Evolutionary conservation across 2,329 filamentous ascomycete species (phyloP).

Genomic region (Metarhizium album): DNA sequence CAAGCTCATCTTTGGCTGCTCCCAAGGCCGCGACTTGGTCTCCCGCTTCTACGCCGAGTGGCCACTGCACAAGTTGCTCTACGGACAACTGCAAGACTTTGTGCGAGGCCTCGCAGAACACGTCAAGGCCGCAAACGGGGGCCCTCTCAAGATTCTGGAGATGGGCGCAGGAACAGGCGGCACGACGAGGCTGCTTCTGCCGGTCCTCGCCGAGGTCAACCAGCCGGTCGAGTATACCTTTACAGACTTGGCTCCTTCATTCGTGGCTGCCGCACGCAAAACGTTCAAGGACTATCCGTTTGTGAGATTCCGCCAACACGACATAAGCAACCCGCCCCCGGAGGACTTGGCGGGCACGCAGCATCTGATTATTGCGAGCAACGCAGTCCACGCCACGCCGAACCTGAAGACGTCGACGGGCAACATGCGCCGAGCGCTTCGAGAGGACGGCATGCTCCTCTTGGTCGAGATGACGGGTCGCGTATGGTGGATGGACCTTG

Average conservation of each 20-base stretch:
- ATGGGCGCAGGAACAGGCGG: slow-evolving; percentile 18
- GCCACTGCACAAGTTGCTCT: slow-evolving; percentile 22
- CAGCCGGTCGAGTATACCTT: slow-evolving; percentile 27
- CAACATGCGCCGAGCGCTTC: neutral
- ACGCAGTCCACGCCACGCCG: slow-evolving; percentile 25
- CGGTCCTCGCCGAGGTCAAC: slow-evolving; percentile 18
- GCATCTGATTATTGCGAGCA: slow-evolving; percentile 23
- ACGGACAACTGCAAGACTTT: slow-evolving; percentile 23
- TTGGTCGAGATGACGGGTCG: slow-evolving; percentile 11
- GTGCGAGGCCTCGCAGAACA: slow-evolving; percentile 9
- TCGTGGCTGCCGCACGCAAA: slow-evolving; percentile 7
- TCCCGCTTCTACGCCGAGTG: slow-evolving; percentile 24
- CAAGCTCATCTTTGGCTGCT: slow-evolving; percentile 26
- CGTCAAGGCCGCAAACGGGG: neutral
- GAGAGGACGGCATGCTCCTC: neutral
- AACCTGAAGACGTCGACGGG: neutral
- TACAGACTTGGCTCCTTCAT: slow-evolving; percentile 24
- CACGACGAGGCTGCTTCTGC: slow-evolving; percentile 21
- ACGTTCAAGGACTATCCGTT: slow-evolving; percentile 6
- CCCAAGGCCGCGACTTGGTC: slow-evolving; percentile 24
- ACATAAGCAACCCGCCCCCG: slow-evolving; percentile 12
- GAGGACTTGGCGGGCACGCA: slow-evolving; percentile 11
- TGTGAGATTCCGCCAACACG: slow-evolving; percentile 6
- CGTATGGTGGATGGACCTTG: slow-evolving; percentile 18
- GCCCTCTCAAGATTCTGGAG: slow-evolving; percentile 19